Evolutionary conservation across 805 yeast species (phyloP), one percentile per base, ranked within the genome.

Genomic region (Lipomyces orientalis): DNA sequence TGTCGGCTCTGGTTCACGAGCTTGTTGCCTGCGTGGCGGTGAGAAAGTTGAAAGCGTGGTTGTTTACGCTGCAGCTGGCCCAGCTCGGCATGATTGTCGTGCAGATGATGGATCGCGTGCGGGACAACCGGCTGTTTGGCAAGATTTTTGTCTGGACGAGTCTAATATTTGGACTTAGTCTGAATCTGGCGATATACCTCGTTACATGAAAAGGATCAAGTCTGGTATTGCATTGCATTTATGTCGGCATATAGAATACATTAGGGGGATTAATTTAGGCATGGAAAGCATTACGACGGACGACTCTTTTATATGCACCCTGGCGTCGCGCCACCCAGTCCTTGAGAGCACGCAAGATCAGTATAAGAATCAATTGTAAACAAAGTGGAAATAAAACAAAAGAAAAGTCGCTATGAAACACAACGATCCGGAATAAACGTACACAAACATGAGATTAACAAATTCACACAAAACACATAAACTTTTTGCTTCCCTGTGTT

Each of bases 1-100:
- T 64, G 16, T 64, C 66, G 7, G 37, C 64, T 4, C 16, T 64
- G 16, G 19, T 64, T 9, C 66, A 64, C 35, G 66, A 64, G 16
- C 35, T 61, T 3, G 67, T 64, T 9, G 58, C 61, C 58, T 34
- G 34, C 33, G 35, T 46, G 49, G 52, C 62, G 0, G 51, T 58
- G 35, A 29, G 46, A 22, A 64, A 64, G 57, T 43, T 49, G 35
- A 43, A 61, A 19, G 60, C 60, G 33, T 54, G 51, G 25, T 35
- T 52, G 33, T 51, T 64, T 9, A 43, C 61, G 25, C 43, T 52
- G 22, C 62, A 59, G 58, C 39, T 59, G 58, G 37, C 55, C 12
- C 65, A 61, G 49, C 29, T 64, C 14, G 67, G 67, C 6, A 52
- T 46, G 31, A 60, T 54, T 8, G 22, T 22, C 34, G 29, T 64